A percentile compares a stretch with the other conserved stretches of the same genome.
Evolutionary conservation across 768 basidiomycete species (phyloP).

Genomic region (Podaxis mareebaensis): DNA sequence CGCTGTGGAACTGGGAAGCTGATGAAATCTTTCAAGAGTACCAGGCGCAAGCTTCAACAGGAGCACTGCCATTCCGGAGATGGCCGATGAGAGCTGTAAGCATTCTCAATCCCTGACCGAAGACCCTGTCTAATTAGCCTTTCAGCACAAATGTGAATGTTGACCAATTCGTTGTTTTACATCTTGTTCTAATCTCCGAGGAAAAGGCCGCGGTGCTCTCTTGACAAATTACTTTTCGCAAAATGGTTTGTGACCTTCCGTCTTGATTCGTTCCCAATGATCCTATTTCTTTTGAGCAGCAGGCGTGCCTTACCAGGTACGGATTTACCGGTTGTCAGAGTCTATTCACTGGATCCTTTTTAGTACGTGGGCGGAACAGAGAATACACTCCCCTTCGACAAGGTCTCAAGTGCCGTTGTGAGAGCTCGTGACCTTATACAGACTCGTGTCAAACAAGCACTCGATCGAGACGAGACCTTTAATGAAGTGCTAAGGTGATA

Average conservation of each 20-base stretch:
- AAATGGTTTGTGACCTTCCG: conserved; percentile 54
- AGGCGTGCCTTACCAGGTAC: conserved; percentile 78
- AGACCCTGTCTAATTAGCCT: conserved; percentile 11
- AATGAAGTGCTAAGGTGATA: conserved; percentile 72
- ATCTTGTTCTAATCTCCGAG: conserved; percentile 13
- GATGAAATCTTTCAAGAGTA: conserved; percentile 64
- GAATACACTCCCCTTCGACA: conserved; percentile 66
- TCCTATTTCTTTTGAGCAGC: conserved; percentile 39
- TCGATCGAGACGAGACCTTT: conserved; percentile 45
- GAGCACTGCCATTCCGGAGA: conserved; percentile 61
- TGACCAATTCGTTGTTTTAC: neutral
- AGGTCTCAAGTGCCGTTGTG: conserved; percentile 58
- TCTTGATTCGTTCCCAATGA: neutral
- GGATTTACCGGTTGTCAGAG: conserved; percentile 10
- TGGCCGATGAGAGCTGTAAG: conserved; percentile 72
- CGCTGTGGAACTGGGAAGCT: conserved; percentile 43
- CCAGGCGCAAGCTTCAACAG: conserved; percentile 61
- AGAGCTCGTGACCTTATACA: conserved; percentile 62
- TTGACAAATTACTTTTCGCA: conserved; percentile 86
- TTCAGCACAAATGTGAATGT: conserved; percentile 67
- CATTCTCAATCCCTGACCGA: conserved; percentile 2
- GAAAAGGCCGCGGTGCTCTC: conserved; percentile 63
- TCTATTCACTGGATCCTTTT: neutral
- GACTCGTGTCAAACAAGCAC: conserved; percentile 47
- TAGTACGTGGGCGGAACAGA: conserved; percentile 80